These are phyloP conservation scores for Cystobasidium ongulense DNA, from an alignment of 768 basidiomycete genomes.

Conservation along the genomic window DNA sequence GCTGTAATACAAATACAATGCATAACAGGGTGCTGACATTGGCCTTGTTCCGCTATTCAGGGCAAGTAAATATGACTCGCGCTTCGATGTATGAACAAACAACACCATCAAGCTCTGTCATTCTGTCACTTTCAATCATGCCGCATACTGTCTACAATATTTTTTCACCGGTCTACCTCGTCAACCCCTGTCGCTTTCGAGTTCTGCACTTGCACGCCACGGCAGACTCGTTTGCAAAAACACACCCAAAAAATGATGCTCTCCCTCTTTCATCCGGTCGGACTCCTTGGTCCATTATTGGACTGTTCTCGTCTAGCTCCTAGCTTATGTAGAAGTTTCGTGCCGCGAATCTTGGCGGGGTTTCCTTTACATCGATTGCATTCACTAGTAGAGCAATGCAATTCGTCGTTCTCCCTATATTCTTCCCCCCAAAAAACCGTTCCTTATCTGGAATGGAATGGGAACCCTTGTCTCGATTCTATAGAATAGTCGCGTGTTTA, in stretches of 20 bases:
- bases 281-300: too few species aligned
- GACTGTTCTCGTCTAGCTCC: too few species aligned
- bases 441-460: too few species aligned
- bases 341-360: too few species aligned
- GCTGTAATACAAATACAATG: too few species aligned
- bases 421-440: background rate
- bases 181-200: too few species aligned
- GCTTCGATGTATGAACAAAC: background rate
- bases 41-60: background rate
- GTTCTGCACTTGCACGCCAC: too few species aligned
- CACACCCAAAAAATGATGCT: background rate
- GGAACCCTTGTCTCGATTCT: background rate
- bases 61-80: background rate
- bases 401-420: background rate
- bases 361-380: background rate
- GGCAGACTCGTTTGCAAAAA: background rate
- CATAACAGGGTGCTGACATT: too few species aligned
- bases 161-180: background rate
- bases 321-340: too few species aligned
- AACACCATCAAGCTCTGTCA: background rate
- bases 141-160: background rate
- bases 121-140: background rate
- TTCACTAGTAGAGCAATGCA: background rate
- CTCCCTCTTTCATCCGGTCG: too few species aligned
- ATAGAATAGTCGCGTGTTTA: background rate